phyloP scores from a whole-genome alignment of 306 rosid genomes.

The Crotalaria pallida region DNA sequence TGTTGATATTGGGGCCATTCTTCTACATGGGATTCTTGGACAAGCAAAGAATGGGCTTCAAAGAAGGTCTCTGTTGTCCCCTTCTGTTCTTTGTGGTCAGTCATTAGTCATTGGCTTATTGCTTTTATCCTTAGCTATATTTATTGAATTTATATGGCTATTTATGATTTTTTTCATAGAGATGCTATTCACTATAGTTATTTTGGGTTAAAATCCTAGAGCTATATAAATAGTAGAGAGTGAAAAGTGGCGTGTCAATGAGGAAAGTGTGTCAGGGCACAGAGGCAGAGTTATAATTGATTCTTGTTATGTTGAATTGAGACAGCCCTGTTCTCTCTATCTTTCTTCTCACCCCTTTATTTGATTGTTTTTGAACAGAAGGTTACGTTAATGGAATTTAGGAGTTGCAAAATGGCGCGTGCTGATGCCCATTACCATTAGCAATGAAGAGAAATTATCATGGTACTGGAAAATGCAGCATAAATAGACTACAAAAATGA shows the following conservation, averaged over 20 bases:
- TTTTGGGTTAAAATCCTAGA: background rate
- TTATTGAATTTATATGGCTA: constrained; percentile 16
- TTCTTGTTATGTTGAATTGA: constrained; percentile 17
- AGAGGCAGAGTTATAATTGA: constrained; percentile 24
- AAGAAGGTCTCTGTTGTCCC: constrained; percentile 26
- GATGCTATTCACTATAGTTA: constrained; percentile 11
- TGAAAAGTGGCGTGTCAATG: constrained; percentile 21
- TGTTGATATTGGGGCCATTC: background rate
- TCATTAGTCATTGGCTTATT: constrained; percentile 32
- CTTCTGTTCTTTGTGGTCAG: constrained; percentile 19
- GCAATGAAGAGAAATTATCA: constrained; percentile 26
- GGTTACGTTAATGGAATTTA: constrained; percentile 20
- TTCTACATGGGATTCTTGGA: constrained; percentile 50
- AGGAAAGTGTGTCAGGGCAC: constrained; percentile 26
- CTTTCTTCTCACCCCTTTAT: background rate
- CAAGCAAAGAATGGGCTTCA: constrained; percentile 2
- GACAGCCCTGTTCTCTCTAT: too few species aligned
- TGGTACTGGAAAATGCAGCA: constrained; percentile 13
- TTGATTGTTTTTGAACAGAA: background rate
- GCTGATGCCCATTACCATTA: too few species aligned
- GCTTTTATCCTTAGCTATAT: constrained; percentile 18
- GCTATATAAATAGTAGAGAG: background rate
- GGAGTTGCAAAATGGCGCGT: constrained; percentile 57
- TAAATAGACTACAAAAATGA: background rate
- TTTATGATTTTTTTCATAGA: background rate